Evolutionary conservation across 2,329 filamentous ascomycete species (phyloP), one percentile per base, ranked within the genome.

Genomic region (Cadophora sp.): DNA sequence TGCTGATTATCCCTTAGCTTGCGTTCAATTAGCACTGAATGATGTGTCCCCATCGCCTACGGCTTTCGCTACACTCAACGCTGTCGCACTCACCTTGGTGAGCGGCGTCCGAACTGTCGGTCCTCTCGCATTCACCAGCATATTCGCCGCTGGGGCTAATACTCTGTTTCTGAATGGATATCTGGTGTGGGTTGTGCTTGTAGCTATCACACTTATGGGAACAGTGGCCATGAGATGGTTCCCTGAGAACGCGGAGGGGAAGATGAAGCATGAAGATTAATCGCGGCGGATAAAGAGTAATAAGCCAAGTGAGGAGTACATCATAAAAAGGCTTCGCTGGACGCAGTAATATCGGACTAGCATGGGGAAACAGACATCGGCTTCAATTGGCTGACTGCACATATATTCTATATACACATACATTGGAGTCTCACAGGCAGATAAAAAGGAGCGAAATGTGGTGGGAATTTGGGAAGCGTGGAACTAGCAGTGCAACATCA

Each of bases 1-100:
- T 40, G 37, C 16, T 27, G 11, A 48, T 26, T 24, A 3, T 37
- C 14, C 14, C 19, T 12, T 91, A 75, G 94, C 91, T 0, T 89
- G 84, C 1, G 84, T 90, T 0, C 91, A 94, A 81, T 87, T 95
- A 9, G 88, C 88, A 0, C 76, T 95, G 37, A 95, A 95, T 77
- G 91, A 94, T 67, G 86, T 91, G 1, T 85, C 89, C 0, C 92
- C 92, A 0, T 87, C 84, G 11, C 84, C 87, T 1, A 81, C 83
- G 51, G 85, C 88, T 0, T 81, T 95, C 11, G 92, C 90, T 0
- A 93, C 88, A 0, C 80, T 96, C 31, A 95, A 95, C 73, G 89
- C 90, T 0, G 73, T 93, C 0, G 85, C 87, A 0, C 80, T 95
- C 67, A 90, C 91, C 0, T 74, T 88, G 0, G 79, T 82, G 0